phyloP scores from a whole-genome alignment of 2,329 filamentous ascomycete genomes.

The Apiospora marii region DNA sequence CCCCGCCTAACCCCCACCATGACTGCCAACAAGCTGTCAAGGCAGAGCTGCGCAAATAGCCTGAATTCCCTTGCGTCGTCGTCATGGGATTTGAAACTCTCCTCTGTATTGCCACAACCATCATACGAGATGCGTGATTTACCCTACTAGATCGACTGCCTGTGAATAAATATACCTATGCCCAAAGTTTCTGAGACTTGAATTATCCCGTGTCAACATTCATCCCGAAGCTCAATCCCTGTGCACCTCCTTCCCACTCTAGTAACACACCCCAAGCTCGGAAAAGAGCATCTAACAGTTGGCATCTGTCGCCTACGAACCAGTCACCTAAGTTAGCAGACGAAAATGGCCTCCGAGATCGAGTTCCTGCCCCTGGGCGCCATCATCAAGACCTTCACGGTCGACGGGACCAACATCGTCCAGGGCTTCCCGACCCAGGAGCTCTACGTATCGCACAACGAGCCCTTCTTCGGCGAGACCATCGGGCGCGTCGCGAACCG shows the following conservation, averaged over 20 bases:
- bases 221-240: not conserved
- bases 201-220: not conserved
- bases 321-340: not conserved
- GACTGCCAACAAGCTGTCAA: constrained; percentile 21
- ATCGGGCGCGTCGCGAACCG: constrained; percentile 89
- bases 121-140: constrained; percentile 18
- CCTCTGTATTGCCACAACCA: constrained; percentile 6
- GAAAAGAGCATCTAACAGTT: not conserved
- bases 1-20: constrained; percentile 23
- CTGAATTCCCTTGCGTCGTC: constrained; percentile 18
- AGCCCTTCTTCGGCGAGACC: constrained; percentile 88
- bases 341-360: constrained; percentile 40
- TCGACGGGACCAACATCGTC: constrained; percentile 86
- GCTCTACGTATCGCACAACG: constrained; percentile 78
- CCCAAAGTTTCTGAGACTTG: not conserved
- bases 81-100: not conserved
- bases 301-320: not conserved
- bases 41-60: constrained; percentile 22
- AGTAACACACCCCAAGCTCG: not conserved
- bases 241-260: not conserved
- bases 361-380: constrained; percentile 79
- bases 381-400: constrained; percentile 81
- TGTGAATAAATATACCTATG: not conserved
- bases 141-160: not conserved
- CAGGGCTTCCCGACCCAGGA: constrained; percentile 81